A percentile compares a stretch with the other conserved stretches of the same genome.
Conservation (phyloP, 495 filamentous ascomycete genomes). For the Talaromyces thailandensis region DNA sequence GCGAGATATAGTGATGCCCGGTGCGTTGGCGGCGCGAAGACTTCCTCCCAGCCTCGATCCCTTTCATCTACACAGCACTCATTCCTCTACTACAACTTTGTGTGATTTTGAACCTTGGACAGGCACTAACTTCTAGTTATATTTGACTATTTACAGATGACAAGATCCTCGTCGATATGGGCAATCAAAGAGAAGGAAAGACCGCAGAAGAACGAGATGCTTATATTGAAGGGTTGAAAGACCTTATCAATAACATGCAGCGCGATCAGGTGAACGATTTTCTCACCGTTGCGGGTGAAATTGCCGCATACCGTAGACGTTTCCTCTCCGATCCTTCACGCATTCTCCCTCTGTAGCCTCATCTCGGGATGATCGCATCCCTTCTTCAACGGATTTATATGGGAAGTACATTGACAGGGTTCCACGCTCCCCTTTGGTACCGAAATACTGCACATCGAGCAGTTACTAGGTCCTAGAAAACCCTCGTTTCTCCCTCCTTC, state of each 20-base stretch:
- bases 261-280: slow-evolving; percentile 71
- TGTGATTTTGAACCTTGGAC: slow-evolving; percentile 17
- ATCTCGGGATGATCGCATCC: background rate
- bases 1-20: slow-evolving; percentile 60
- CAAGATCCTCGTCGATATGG: slow-evolving; percentile 75
- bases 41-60: slow-evolving; percentile 20
- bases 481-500: background rate
- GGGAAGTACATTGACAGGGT: background rate
- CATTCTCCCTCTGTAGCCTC: slow-evolving; percentile 37
- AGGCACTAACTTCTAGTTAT: slow-evolving; percentile 52
- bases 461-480: background rate
- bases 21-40: slow-evolving; percentile 56
- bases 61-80: slow-evolving; percentile 1
- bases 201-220: slow-evolving; percentile 57
- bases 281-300: slow-evolving; percentile 66
- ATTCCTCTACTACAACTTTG: slow-evolving; percentile 8
- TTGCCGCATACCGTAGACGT: slow-evolving; percentile 71
- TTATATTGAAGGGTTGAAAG: slow-evolving; percentile 68
- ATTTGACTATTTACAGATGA: slow-evolving; percentile 60
- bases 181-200: slow-evolving; percentile 60
- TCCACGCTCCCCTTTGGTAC: background rate
- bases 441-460: background rate
- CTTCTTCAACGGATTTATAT: background rate
- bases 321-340: slow-evolving; percentile 50
- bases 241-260: slow-evolving; percentile 67